Evolutionary conservation across 2,329 filamentous ascomycete genomes (phyloP), one percentile per base, ranked within the genome.

Genomic region (Juglanconis juglandina): DNA sequence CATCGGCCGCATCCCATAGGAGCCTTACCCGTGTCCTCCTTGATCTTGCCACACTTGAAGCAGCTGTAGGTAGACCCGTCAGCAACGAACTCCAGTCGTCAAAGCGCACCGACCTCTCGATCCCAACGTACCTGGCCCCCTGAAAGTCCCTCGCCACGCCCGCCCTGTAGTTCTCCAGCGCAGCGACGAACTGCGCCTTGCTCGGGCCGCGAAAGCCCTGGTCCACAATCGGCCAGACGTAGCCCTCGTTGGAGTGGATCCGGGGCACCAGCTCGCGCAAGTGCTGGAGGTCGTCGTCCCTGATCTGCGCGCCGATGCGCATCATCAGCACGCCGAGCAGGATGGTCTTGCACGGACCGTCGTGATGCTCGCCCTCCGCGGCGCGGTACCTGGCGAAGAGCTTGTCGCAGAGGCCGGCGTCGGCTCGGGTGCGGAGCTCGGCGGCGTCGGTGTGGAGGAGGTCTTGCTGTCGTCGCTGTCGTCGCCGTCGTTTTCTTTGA

Each of bases 311-410:
- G 11, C 67, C 68, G 1, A 60, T 54, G 7, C 65, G 61, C 68
- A 69, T 69, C 63, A 70, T 58, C 46, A 68, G 30, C 3, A 64
- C 67, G 11, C 64, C 64, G 47, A 63, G 53, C 8, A 70, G 13
- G 39, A 66, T 58, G 48, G 68, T 46, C 3, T 46, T 57, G 58
- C 68, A 69, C 37, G 65, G 49, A 13, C 64, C 62, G 0, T 53
- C 14, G 10, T 5, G 41, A 13, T 6, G 9, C 44, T 86, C 50
- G 3, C 35, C 6, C 53, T 63, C 55, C n/a, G 24, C 52, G 7
- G 41, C 30, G 51, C 58, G 56, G 42, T 58, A 61, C 30, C 44
- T 52, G 10, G 10, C 35, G 42, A 64, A 53, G 11, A 64, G 55
- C 50, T 41, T 11, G 8, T 56, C 57, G 24, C 60, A 58, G 41